These are phyloP conservation scores for Rhodotorula sp. DNA, from an alignment of 1,284 basidiomycete species.

Conservation along the genomic window DNA sequence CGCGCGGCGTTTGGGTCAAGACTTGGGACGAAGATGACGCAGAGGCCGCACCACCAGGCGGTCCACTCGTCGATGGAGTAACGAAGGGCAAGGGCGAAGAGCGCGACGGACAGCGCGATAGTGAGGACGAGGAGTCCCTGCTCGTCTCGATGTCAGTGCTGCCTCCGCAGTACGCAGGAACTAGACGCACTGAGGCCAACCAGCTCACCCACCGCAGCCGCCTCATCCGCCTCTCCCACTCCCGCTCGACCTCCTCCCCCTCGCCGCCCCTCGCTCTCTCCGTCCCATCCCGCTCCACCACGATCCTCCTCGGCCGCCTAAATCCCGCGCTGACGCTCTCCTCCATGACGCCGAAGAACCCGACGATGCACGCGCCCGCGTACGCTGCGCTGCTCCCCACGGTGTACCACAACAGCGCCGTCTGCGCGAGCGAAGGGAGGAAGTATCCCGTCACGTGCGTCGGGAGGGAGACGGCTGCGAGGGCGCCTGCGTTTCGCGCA, in stretches of 20 bases:
- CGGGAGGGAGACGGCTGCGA: conserved; percentile 18
- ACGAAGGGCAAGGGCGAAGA: background rate
- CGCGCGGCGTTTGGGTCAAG: too few relatives aligned
- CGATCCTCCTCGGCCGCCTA: background rate
- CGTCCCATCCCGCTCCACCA: background rate
- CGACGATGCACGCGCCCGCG: background rate
- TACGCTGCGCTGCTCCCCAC: conserved; percentile 3
- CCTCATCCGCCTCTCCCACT: background rate
- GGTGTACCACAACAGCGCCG: conserved; percentile 14
- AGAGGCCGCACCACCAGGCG: conserved; percentile 14
- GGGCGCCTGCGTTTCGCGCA: background rate
- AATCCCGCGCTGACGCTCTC: conserved; percentile 2
- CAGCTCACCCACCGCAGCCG: conserved; percentile 2
- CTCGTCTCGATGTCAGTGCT: too few relatives aligned
- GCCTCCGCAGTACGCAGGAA: too few relatives aligned
- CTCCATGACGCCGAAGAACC: conserved; percentile 15
- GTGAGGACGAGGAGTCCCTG: background rate
- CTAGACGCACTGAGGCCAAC: background rate
- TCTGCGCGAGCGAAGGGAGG: conserved; percentile 7
- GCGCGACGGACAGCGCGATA: background rate
- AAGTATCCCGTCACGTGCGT: conserved; percentile 6
- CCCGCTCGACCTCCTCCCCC: background rate
- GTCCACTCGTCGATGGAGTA: conserved; percentile 9
- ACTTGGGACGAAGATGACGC: too few relatives aligned
- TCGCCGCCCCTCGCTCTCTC: too few relatives aligned